A percentile compares a stretch with the other conserved stretches of the same genome.
phyloP scores from a whole-genome alignment of 1,284 basidiomycete species.

The Dichomitus squalens region DNA sequence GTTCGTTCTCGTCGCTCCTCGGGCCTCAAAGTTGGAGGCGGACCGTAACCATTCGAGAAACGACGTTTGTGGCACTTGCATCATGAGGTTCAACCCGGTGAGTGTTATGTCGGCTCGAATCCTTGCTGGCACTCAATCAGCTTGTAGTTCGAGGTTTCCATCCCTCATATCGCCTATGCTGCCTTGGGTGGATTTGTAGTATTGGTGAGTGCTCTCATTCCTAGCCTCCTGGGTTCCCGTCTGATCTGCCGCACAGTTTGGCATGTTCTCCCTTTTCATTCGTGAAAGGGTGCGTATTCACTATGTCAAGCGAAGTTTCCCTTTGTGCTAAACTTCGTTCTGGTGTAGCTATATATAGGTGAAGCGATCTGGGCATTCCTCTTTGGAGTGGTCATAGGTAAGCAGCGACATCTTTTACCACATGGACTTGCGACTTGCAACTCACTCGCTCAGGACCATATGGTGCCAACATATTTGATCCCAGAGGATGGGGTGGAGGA shows the following conservation, averaged over 20 bases:
- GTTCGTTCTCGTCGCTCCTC: neutral
- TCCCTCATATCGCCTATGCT: constrained; percentile 79
- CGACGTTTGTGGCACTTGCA: constrained; percentile 12
- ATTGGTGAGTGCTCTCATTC: constrained; percentile 58
- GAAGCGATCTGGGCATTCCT: constrained; percentile 96
- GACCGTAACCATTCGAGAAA: constrained; percentile 10
- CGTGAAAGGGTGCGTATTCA: constrained; percentile 74
- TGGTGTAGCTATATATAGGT: constrained; percentile 81
- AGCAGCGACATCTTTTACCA: constrained; percentile 21
- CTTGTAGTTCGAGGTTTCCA: constrained; percentile 65
- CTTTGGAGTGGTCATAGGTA: constrained; percentile 91
- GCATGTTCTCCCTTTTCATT: constrained; percentile 93
- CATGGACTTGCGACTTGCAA: neutral
- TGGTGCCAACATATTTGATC: constrained; percentile 85
- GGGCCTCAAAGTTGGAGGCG: constrained; percentile 1
- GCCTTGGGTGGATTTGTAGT: constrained; percentile 87
- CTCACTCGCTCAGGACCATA: constrained; percentile 67
- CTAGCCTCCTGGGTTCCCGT: constrained; percentile 41
- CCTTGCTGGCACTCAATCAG: neutral
- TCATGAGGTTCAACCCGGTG: constrained; percentile 30
- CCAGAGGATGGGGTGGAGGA: constrained; percentile 76
- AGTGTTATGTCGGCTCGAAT: neutral
- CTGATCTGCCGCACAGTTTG: constrained; percentile 60
- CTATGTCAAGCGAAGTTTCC: neutral
- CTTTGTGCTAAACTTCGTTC: constrained; percentile 4